These are phyloP conservation scores for Gastrodia elata DNA, from an alignment of 106 monocot genomes.

Conservation along the genomic window DNA sequence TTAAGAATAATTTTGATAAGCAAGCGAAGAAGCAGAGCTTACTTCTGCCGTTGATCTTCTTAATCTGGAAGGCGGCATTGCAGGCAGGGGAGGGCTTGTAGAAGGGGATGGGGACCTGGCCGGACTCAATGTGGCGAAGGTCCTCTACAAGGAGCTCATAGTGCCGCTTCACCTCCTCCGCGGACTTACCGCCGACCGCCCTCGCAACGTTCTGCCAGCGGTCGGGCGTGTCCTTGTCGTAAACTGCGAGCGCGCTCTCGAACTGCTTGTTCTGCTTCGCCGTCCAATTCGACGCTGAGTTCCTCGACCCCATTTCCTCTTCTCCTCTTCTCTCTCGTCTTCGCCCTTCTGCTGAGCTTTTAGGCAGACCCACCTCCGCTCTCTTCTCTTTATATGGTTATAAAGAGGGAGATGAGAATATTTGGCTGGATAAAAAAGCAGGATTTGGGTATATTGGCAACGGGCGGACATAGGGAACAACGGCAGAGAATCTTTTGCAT, in stretches of 20 bases:
- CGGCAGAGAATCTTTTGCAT: too few species aligned
- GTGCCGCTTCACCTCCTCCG: conserved; percentile 32
- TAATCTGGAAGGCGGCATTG: neutral
- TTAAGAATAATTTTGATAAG: too few species aligned
- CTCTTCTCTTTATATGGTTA: too few species aligned
- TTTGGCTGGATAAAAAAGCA: too few species aligned
- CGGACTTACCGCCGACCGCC: conserved; percentile 24
- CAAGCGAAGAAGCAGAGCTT: too few species aligned
- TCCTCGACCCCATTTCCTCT: conserved; percentile 1
- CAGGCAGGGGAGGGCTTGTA: conserved; percentile 15
- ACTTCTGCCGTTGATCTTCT: neutral
- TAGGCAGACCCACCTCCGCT: too few species aligned
- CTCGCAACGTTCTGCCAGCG: conserved; percentile 34
- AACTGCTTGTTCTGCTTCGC: conserved; percentile 37
- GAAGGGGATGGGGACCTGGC: conserved; percentile 16
- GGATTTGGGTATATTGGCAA: too few species aligned
- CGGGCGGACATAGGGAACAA: too few species aligned
- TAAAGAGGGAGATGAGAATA: too few species aligned
- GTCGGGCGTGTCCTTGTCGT: conserved; percentile 30
- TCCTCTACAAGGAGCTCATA: conserved; percentile 29
- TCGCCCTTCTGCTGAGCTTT: too few species aligned
- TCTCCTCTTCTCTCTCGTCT: too few species aligned
- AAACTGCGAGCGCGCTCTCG: conserved; percentile 31
- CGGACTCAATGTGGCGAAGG: conserved; percentile 25
- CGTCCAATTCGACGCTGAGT: conserved; percentile 1